Percentiles rank a stretch among this genome's conserved stretches.
Conservation (phyloP, 2,329 filamentous ascomycete species). For the Alternaria metachromatica region DNA sequence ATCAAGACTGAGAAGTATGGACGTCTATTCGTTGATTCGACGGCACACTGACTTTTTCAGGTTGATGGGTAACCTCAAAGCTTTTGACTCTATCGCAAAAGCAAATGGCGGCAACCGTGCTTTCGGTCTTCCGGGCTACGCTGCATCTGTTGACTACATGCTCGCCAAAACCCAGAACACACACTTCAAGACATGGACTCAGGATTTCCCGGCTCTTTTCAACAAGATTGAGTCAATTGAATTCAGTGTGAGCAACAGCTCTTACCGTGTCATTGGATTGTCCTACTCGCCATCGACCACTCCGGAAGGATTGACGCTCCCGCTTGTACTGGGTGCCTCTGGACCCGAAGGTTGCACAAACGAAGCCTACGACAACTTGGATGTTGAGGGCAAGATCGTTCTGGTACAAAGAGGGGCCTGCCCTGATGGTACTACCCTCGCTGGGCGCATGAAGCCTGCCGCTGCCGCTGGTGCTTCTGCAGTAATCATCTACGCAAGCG, state of each 20-base stretch:
- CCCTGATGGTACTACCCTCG: constrained; percentile 51
- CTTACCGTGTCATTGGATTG: constrained; percentile 52
- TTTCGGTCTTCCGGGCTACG: constrained; percentile 65
- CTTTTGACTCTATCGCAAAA: constrained; percentile 61
- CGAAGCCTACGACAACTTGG: constrained; percentile 46
- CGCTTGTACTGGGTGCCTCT: constrained; percentile 50
- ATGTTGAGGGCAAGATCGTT: constrained; percentile 52
- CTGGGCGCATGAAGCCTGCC: constrained; percentile 50
- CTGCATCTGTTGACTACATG: constrained; percentile 65
- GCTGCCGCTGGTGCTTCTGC: constrained; percentile 50
- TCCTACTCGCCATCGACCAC: constrained; percentile 58
- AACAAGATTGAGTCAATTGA: constrained; percentile 50
- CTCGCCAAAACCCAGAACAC: constrained; percentile 57
- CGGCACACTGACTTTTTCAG: constrained; percentile 40
- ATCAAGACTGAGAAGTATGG: constrained; percentile 49
- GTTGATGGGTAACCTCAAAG: constrained; percentile 61
- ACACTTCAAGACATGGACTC: constrained; percentile 53
- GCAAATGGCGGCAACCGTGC: constrained; percentile 66
- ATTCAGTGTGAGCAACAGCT: constrained; percentile 47
- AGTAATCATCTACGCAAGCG: constrained; percentile 53
- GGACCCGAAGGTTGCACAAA: constrained; percentile 51
- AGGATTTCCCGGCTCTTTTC: constrained; percentile 58
- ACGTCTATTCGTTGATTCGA: background rate
- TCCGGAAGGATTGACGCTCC: constrained; percentile 52
- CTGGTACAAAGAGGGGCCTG: constrained; percentile 52